Base-by-base conservation (phyloP, 345 rosid genomes). In the Rubroshorea leprosula region DNA sequence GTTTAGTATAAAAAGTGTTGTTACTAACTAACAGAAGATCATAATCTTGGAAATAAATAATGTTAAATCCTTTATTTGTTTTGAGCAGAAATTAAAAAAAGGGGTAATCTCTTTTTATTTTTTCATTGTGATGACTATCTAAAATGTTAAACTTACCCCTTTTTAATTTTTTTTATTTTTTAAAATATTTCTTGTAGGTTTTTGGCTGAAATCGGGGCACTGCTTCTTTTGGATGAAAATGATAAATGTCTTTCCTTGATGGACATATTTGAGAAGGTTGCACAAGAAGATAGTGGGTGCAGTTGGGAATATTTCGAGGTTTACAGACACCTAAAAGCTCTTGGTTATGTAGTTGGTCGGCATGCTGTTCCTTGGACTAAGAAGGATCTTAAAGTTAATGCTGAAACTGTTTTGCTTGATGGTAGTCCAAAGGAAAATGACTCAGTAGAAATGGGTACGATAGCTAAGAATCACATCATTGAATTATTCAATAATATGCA, bases 151-250 rank as follows among this genome's bases (percentile, higher is more conserved):
- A n/a, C n/a, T n/a, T n/a, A n/a, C n/a, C n/a, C n/a, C n/a, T n/a
- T n/a, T n/a, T n/a, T n/a, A n/a, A n/a, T n/a, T n/a, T n/a, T n/a
- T n/a, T n/a, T n/a, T n/a, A n/a, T n/a, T n/a, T n/a, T n/a, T n/a
- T n/a, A n/a, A n/a, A n/a, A n/a, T n/a, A n/a, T n/a, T n/a, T n/a
- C n/a, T n/a, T n/a, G n/a, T n/a, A 88, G 98, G 79, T 92, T 67
- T 73, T 72, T 92, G 66, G 72, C 78, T 70, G 97, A 86, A 52
- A 65, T 92, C 52, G 97, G 98, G 54, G 97, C 87, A 8, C 69
- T 92, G 79, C 62, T 68, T 24, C 69, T 92, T 7, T 47, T 76
- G 23, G 81, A 58, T 52, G 74, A 79, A 23, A 66, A 65, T 22
- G 85, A 68, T 18, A 6, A 19, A 18, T 38, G 45, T 62, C 63